phyloP scores from a whole-genome alignment of 306 rosid species.

The Rubus parviflorus region DNA sequence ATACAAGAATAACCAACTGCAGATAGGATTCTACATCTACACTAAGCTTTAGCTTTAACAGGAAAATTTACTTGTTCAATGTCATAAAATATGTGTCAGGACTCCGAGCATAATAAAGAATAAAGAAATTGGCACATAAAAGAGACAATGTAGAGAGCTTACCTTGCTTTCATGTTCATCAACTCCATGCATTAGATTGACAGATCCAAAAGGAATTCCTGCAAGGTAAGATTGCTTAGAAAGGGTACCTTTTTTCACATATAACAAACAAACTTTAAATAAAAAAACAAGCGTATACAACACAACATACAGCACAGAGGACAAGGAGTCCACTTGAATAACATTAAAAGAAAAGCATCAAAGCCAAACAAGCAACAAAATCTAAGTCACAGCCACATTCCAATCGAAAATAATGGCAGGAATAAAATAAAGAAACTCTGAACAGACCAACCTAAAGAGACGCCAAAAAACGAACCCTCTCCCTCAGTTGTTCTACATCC shows the following conservation, averaged over 20 bases:
- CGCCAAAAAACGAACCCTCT: neutral
- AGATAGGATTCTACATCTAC: neutral
- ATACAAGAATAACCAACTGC: neutral
- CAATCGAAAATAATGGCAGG: too few species aligned
- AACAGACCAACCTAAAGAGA: too few species aligned
- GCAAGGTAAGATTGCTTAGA: slow-evolving; percentile 32
- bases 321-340: neutral
- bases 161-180: slow-evolving; percentile 98
- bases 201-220: slow-evolving; percentile 99
- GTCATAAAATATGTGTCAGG: neutral
- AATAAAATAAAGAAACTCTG: too few species aligned
- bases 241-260: neutral
- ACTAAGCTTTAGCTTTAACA: neutral
- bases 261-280: neutral
- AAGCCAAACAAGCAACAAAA: neutral
- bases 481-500: neutral
- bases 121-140: slow-evolving; percentile 27
- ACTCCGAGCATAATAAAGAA: neutral
- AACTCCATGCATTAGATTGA: slow-evolving; percentile 90
- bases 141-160: slow-evolving; percentile 37
- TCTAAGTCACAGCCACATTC: neutral
- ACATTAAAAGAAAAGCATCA: neutral
- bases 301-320: neutral
- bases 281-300: neutral
- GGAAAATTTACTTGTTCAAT: neutral